phyloP scores from a whole-genome alignment of 73 alveolate genomes.

The Paramecium sonneborni region DNA sequence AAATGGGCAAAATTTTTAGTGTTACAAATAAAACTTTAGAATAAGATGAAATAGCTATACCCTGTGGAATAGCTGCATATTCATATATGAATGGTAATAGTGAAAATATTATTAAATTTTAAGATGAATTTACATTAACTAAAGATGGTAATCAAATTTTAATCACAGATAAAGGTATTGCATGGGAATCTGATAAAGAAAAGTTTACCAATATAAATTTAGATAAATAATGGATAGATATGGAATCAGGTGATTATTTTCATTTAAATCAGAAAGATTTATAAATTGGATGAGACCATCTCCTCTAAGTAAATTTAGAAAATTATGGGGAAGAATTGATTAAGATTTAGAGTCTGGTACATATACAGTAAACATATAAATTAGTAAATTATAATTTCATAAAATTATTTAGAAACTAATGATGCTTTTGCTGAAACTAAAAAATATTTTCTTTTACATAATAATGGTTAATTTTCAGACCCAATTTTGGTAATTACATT shows the following conservation, averaged over 20 bases:
- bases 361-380: conserved; percentile 58
- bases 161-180: conserved; percentile 74
- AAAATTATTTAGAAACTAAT: background rate
- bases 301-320: conserved; percentile 81
- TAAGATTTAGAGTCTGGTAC: conserved; percentile 70
- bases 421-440: background rate
- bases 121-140: background rate
- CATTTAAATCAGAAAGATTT: conserved; percentile 71
- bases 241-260: conserved; percentile 68
- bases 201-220: conserved; percentile 55
- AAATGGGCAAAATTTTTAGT: conserved; percentile 7
- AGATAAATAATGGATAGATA: conserved; percentile 76
- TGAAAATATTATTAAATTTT: conserved; percentile 25
- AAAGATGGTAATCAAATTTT: background rate
- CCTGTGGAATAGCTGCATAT: conserved; percentile 90
- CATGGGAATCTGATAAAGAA: conserved; percentile 82
- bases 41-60: conserved; percentile 78
- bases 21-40: conserved; percentile 61
- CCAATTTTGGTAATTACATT: background rate
- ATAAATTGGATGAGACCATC: conserved; percentile 94
- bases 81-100: conserved; percentile 76
- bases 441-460: background rate
- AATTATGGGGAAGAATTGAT: conserved; percentile 88
- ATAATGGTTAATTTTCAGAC: conserved; percentile 41
- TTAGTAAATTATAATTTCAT: background rate